Evolutionary conservation across 805 yeast genomes (phyloP), one percentile per base, ranked within the genome.

Genomic region (Spathaspora hagerdaliae): DNA sequence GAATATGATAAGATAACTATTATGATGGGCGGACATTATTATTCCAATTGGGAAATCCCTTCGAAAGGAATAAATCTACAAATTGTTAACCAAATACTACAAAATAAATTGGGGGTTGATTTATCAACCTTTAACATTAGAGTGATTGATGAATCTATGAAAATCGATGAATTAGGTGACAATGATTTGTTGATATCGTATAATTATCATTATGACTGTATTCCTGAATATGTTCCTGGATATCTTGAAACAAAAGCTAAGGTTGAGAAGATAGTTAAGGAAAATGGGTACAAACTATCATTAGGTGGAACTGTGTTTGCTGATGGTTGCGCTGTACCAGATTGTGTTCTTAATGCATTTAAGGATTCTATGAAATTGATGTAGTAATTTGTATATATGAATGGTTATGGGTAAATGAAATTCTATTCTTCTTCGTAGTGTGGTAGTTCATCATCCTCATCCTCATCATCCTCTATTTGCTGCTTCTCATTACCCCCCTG

Each of bases 311-410:
- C 87, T 82, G 81, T 86, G 52, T 65, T 61, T 51, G 86, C 89
- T 7, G 79, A 76, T 38, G 92, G 96, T 1, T 82, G 88, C 7
- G 97, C 97, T 1, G 91, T 91, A 2, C 96, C 96, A 1, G 97
- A 91, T 64, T 85, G 91, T 51, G 83, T 88, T 1, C 62, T 78
- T 31, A 81, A 82, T 56, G 78, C 85, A 3, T 73, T 85, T 44
- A 75, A 73, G 41, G 78, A 73, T 46, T 94, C 91, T 12, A 46
- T 53, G 31, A 44, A 51, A 43, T 24, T 49, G 15, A 46, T 42
- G n/a, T 47, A 44, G 32, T 12, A n/a, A 12, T 19, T 19, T 36
- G 40, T 36, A 14, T 26, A 19, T 27, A 13, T 38, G 37, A 8
- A 14, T 36, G 14, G 13, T 15, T 24, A 24, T 36, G 38, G 24